Conservation (phyloP, 306 rosid genomes). For the Pueraria montana region DNA sequence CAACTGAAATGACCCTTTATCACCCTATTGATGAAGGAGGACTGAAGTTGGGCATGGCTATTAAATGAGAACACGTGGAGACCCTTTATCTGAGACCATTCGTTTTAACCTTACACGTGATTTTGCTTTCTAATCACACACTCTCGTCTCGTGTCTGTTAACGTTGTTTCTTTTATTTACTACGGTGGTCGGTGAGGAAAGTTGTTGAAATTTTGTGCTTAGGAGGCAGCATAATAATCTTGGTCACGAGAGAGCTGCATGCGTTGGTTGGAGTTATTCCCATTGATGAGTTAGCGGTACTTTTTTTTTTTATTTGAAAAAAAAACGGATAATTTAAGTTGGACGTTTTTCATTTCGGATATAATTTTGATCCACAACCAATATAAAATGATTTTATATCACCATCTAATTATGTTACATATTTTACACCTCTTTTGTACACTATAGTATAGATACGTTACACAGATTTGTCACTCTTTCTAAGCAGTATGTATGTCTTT, state of each 20-base stretch:
- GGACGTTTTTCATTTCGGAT: neutral
- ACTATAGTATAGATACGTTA: neutral
- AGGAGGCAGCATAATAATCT: slow-evolving; percentile 32
- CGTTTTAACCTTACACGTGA: neutral
- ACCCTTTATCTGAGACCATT: neutral
- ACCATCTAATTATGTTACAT: neutral
- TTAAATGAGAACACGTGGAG: slow-evolving; percentile 53
- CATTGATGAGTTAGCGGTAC: slow-evolving; percentile 43
- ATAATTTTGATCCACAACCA: neutral
- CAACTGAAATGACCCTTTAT: slow-evolving; percentile 35
- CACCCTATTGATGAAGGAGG: slow-evolving; percentile 57
- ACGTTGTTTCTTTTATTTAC: slow-evolving; percentile 27
- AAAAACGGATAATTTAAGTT: slow-evolving; percentile 8
- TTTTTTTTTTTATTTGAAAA: no score
- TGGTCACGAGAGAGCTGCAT: slow-evolving; percentile 48
- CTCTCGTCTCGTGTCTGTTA: neutral
- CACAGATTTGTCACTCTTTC: neutral
- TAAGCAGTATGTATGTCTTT: neutral
- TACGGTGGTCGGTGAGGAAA: slow-evolving; percentile 30
- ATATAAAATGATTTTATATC: neutral
- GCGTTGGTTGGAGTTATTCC: slow-evolving; percentile 51
- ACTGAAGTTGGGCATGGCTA: slow-evolving; percentile 55
- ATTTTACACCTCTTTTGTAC: neutral
- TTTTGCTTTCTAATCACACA: slow-evolving; percentile 22
- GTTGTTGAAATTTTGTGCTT: slow-evolving; percentile 38